Base-by-base conservation (phyloP, 768 basidiomycete genomes). In the Mrakia gelida region DNA sequence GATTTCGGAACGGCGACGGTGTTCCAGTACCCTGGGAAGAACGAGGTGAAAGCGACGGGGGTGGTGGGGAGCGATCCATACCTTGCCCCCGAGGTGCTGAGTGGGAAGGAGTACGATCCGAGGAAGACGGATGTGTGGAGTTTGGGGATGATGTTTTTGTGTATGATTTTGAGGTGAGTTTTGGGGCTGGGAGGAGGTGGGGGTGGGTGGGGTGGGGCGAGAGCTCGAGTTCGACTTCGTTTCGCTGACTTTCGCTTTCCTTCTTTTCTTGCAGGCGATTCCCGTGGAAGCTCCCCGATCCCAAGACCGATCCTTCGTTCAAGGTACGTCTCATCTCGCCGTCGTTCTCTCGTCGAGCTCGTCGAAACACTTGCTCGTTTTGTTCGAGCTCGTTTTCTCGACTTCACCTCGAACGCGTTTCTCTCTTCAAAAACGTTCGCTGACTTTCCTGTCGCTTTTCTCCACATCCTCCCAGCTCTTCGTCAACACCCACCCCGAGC, bases 1-100 rank as follows among this genome's bases (percentile, higher is more conserved):
- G 97, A 99, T 85, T 99, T 99, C 86, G 97, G 97, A 73, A 99
- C 97, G 8, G 97, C 97, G n/a, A 95, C 95, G 80, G 95, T 99
- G 79, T 99, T 99, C 86, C 94, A 97, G 81, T 99, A 98, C 83
- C 97, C 97, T 0, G 96, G 95, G 77, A 95, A 94, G 85, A 89
- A 89, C 79, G 88, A 87, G 72, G 87, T 92, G 80, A 87, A 86
- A 75, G 94, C 95, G 11, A 90, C 91, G 10, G 97, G 97, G 28
- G 88, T 98, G 75, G 97, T 98, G 75, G 97, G 97, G 68, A 94
- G 93, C 71, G 97, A 98, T 86, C 97, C 97, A 30, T 98, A 98
- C 87, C 91, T 98, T 49, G 97, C 97, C 0, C 97, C 97, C 1
- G 97, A 99, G 84, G 97, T 99, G 23, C 88, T 98, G 76, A 86